A percentile compares a stretch with the other conserved stretches of the same genome.
Conservation (phyloP, 805 yeast species). For the Clavispora santaluciae region DNA sequence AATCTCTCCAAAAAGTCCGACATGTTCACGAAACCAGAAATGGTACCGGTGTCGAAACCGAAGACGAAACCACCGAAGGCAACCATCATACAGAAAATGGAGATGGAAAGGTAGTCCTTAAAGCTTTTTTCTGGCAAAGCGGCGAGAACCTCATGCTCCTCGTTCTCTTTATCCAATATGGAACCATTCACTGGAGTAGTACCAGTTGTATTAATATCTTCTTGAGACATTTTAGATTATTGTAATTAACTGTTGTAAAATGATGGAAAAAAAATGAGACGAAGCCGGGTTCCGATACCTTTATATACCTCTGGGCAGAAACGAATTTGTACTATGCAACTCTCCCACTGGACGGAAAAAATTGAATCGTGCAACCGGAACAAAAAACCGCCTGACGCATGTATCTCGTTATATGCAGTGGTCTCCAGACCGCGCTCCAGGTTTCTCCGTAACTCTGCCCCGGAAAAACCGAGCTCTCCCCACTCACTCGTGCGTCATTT, state of each 20-base stretch:
- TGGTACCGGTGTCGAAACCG: constrained; percentile 77
- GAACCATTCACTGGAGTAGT: constrained; percentile 30
- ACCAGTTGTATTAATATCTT: constrained; percentile 24
- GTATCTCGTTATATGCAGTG: constrained; percentile 5
- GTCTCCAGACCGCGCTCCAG: constrained; percentile 12
- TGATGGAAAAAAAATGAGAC: constrained; percentile 1
- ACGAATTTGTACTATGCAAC: constrained; percentile 1
- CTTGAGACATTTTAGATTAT: constrained; percentile 18
- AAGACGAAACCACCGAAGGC: constrained; percentile 76
- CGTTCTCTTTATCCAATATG: constrained; percentile 21
- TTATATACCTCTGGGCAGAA: constrained; percentile 5
- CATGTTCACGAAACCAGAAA: constrained; percentile 66
- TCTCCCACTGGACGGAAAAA: constrained; percentile 7
- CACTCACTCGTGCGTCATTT: constrained; percentile 1
- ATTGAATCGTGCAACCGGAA: constrained; percentile 3
- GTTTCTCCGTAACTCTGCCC: constrained; percentile 18
- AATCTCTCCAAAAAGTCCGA: constrained; percentile 49
- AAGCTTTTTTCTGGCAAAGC: constrained; percentile 27
- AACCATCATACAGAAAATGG: constrained; percentile 46
- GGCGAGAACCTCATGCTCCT: constrained; percentile 6
- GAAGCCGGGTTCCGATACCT: neutral
- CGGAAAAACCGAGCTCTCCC: constrained; percentile 13
- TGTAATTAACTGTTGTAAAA: constrained; percentile 1
- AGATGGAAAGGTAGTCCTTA: constrained; percentile 38
- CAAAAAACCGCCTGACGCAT: constrained; percentile 1